These are phyloP conservation scores for Russula dissimulans DNA, from an alignment of 768 basidiomycete genomes.

Conservation along the genomic window DNA sequence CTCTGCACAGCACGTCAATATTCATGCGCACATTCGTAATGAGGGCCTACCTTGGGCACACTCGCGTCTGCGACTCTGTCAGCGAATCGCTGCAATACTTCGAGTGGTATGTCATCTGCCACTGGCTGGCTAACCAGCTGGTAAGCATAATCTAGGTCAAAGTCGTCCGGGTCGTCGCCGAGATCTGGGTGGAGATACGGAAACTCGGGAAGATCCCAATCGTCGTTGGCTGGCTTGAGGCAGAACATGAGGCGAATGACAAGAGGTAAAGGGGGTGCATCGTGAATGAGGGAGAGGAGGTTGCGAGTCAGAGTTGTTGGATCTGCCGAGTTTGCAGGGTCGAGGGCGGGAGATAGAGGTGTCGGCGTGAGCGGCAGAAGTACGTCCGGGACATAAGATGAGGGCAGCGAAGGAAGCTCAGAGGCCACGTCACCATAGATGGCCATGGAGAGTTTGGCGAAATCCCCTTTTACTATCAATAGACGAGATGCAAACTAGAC, in stretches of 20 bases:
- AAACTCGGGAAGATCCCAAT: constrained; percentile 69
- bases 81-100: constrained; percentile 46
- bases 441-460: constrained; percentile 55
- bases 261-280: constrained; percentile 53
- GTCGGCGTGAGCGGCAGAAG: constrained; percentile 30
- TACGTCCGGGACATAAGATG: constrained; percentile 35
- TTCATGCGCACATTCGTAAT: too few relatives aligned
- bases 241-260: constrained; percentile 70
- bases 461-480: constrained; percentile 74
- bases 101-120: constrained; percentile 43
- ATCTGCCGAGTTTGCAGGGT: constrained; percentile 50
- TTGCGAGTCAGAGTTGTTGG: constrained; percentile 54
- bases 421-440: constrained; percentile 46
- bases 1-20: constrained; percentile 29
- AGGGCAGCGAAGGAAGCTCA: constrained; percentile 31
- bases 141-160: constrained; percentile 51
- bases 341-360: constrained; percentile 42
- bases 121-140: constrained; percentile 49
- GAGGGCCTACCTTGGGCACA: constrained; percentile 43
- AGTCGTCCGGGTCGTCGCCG: constrained; percentile 38
- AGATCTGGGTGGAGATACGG: constrained; percentile 62
- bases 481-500: constrained; percentile 62
- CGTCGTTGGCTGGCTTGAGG: constrained; percentile 67
- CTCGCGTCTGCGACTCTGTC: constrained; percentile 45
- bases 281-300: constrained; percentile 51